A percentile compares a stretch with the other conserved stretches of the same genome.
Conservation (phyloP, 2,329 filamentous ascomycete species). For the Colletotrichum sp. region DNA sequence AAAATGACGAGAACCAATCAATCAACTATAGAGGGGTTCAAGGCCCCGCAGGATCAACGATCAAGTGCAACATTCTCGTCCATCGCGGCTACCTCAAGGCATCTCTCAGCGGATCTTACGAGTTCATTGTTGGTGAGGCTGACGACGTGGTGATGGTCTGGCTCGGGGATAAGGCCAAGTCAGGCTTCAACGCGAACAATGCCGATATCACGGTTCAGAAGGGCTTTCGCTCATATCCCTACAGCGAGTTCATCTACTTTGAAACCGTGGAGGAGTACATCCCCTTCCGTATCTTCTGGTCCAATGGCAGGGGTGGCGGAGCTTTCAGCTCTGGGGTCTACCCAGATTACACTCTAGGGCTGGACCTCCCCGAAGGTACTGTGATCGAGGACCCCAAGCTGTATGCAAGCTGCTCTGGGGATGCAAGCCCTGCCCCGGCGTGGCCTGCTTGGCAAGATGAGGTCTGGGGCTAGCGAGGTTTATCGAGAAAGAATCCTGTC, state of each 20-base stretch:
- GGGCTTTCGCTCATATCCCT: neutral
- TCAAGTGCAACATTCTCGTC: neutral
- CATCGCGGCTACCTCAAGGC: conserved; percentile 7
- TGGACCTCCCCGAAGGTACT: neutral
- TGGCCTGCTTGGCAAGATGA: neutral
- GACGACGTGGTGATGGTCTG: conserved; percentile 2
- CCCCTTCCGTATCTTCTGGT: conserved; percentile 3
- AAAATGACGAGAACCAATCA: neutral
- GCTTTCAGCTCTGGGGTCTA: neutral
- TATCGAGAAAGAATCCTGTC: neutral
- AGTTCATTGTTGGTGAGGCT: neutral
- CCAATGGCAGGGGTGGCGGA: neutral
- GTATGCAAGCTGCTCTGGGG: neutral
- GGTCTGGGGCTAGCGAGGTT: neutral
- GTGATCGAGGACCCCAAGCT: neutral
- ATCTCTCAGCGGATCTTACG: neutral
- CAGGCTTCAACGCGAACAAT: neutral
- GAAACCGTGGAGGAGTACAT: neutral
- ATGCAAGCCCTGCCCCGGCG: neutral
- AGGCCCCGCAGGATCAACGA: neutral
- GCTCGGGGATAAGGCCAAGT: neutral
- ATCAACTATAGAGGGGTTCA: neutral
- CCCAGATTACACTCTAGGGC: neutral
- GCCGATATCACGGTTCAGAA: neutral
- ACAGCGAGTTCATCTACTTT: neutral